A percentile compares a stretch with the other conserved stretches of the same genome.
Conservation (phyloP, 345 rosid genomes). For the Eucalyptus dawsonii region DNA sequence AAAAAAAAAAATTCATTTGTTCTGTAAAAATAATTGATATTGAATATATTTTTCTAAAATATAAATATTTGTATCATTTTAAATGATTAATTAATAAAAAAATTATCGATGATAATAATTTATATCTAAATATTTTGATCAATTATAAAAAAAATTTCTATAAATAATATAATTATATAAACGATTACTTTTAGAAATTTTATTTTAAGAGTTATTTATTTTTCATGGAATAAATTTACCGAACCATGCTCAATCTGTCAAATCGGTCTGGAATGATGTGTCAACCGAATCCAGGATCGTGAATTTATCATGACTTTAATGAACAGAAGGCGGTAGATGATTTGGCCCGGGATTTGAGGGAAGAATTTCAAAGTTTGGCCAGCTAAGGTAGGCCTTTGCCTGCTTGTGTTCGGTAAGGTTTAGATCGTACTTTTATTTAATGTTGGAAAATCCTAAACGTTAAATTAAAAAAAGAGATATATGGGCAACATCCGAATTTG, state of each 20-base stretch:
- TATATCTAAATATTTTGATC: no score
- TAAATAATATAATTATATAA: neutral
- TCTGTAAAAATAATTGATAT: neutral
- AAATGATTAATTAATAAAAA: no score
- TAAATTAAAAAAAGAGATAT: neutral
- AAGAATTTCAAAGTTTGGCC: neutral
- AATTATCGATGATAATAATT: no score
- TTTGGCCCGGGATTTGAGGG: neutral
- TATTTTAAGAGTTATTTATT: neutral
- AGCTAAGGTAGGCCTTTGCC: neutral
- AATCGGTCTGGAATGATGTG: neutral
- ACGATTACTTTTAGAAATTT: rapidly evolving
- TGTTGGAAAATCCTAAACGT: neutral
- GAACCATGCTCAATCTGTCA: neutral
- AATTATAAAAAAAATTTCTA: rapidly evolving
- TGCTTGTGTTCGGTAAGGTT: neutral
- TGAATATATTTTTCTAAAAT: neutral
- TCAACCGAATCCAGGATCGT: neutral
- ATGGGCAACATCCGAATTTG: neutral
- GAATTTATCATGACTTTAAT: neutral
- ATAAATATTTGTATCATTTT: rapidly evolving
- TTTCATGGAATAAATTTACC: neutral
- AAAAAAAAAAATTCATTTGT: neutral
- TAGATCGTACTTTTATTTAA: neutral
- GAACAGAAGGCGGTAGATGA: neutral